Base-by-base conservation (phyloP, 1,284 basidiomycete species). In the Trichosporon sp. region DNA sequence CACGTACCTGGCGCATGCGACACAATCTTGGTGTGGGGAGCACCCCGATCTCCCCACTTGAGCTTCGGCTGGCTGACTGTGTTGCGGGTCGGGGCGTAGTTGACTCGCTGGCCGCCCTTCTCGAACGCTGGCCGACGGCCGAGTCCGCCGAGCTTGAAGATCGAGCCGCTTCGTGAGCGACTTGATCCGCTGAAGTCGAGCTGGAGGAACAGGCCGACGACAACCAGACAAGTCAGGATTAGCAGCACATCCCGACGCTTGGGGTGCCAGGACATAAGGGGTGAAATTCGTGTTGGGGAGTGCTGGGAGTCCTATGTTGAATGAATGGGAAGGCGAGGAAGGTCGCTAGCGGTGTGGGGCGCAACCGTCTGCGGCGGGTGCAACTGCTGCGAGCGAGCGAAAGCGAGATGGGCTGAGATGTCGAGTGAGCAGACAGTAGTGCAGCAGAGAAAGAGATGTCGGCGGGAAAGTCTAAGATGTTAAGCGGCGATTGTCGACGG, bases 1-100 rank as follows among this genome's bases (percentile, higher is more conserved):
- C 2, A 79, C 81, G 75, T 65, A 84, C 84, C 84, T 68, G 84
- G 84, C 26, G 83, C 83, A 73, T 85, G 84, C 2, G 77, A 75
- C 1, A 82, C 72, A 16, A 84, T 78, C 48, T 79, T 75, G 5
- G 83, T 84, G 64, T 79, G 69, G 6, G 76, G 72, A 8, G 78
- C 74, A 35, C 75, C 78, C 46, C 79, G 78, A 4, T 79, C 76
- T n/a, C 76, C 80, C 80, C 81, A 83, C 37, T 76, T 77, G 51
- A 79, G 68, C 74, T 81, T 80, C 10, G 78, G 76, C 61, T 83
- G 79, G 35, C 73, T 31, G 11, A 74, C 70, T 11, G 56, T 54
- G 46, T 35, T 66, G n/a, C 46, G 65, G 54, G 38, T 11, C 32
- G 51, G n/a, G 26, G 38, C 63, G 68, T 71, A 19, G 69, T 70